Percentiles rank a stretch among this genome's conserved stretches.
These are phyloP conservation scores for Cystofilobasidium capitatum DNA, from an alignment of 768 basidiomycete genomes.

Conservation along the genomic window DNA sequence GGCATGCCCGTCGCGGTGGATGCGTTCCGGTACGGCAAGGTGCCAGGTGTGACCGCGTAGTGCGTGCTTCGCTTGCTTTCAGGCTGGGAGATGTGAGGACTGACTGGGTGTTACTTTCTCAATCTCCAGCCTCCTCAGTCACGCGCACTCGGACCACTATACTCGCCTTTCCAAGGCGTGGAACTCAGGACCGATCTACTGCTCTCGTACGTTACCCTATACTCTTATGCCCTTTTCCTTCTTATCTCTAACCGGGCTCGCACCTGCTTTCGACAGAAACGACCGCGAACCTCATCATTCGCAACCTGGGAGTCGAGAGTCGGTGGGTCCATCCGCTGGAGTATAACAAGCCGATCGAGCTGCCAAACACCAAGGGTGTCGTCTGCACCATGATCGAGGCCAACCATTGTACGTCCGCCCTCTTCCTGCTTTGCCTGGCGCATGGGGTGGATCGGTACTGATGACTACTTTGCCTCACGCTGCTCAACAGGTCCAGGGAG, in stretches of 20 bases:
- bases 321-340: conserved; percentile 84
- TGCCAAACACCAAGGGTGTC: conserved; percentile 78
- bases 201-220: conserved; percentile 50
- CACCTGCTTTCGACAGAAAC: conserved; percentile 43
- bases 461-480: no score
- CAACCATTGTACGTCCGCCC: conserved; percentile 62
- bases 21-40: conserved; percentile 86
- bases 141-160: conserved; percentile 91
- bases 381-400: conserved; percentile 90
- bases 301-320: conserved; percentile 78
- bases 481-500: conserved; percentile 61
- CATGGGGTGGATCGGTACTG: background rate
- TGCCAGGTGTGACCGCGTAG: conserved; percentile 86
- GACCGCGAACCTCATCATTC: conserved; percentile 82
- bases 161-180: conserved; percentile 81
- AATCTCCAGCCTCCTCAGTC: conserved; percentile 6
- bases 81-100: background rate
- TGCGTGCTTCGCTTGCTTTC: conserved; percentile 38
- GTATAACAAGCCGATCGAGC: conserved; percentile 59
- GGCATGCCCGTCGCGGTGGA: conserved; percentile 99
- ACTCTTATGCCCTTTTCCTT: background rate
- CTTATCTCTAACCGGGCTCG: background rate
- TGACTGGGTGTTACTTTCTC: background rate
- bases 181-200: conserved; percentile 90
- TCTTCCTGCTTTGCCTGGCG: background rate